Percentiles rank a stretch among this genome's conserved stretches.
Evolutionary conservation across 177 flowering plant genomes (phyloP).

Genomic region (Vitis hybrid): DNA sequence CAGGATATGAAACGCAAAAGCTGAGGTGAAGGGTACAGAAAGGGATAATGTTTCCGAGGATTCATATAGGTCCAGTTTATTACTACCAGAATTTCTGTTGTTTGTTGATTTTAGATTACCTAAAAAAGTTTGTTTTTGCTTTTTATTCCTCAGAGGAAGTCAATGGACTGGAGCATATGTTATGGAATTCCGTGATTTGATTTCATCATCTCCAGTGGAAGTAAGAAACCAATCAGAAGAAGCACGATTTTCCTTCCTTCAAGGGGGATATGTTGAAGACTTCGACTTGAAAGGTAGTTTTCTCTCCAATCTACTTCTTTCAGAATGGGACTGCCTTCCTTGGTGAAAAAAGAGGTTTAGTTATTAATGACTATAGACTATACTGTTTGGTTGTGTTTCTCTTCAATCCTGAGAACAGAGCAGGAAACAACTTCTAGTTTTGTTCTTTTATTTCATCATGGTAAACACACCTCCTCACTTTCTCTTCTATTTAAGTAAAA

Average conservation of each 20-base stretch:
- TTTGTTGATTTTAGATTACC: not conserved
- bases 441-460: too few relatives aligned
- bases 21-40: too few relatives aligned
- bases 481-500: too few relatives aligned
- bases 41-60: too few relatives aligned
- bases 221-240: slow-evolving; percentile 34
- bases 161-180: slow-evolving; percentile 90
- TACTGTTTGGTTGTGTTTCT: too few relatives aligned
- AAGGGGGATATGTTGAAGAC: slow-evolving; percentile 89
- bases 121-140: not conserved
- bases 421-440: too few relatives aligned
- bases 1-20: too few relatives aligned
- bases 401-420: too few relatives aligned
- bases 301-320: not conserved
- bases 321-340: not conserved
- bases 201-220: slow-evolving; percentile 37
- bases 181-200: slow-evolving; percentile 71
- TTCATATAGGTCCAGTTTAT: not conserved
- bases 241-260: slow-evolving; percentile 82
- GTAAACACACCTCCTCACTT: too few relatives aligned
- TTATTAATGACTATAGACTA: not conserved
- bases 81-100: not conserved
- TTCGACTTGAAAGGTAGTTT: slow-evolving; percentile 49
- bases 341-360: not conserved
- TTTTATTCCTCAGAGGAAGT: slow-evolving; percentile 53